phyloP scores from a whole-genome alignment of 2,329 filamentous ascomycete genomes.

The Epichloe gansuensis region DNA sequence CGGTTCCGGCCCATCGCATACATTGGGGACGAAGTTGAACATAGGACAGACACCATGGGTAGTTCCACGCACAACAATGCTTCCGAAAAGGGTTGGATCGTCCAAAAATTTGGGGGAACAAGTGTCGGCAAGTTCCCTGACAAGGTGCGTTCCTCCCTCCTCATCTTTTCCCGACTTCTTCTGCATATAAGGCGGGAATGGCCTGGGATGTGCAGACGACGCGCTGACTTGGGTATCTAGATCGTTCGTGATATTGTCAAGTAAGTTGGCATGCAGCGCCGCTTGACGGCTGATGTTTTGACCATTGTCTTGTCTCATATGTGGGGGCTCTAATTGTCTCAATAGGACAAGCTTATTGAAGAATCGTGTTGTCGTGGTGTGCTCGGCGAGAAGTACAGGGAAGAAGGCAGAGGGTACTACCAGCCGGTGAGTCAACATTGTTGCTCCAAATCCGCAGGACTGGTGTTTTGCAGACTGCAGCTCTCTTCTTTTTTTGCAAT shows the following conservation, averaged over 20 bases:
- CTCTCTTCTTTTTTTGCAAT: not conserved
- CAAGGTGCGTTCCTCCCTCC: constrained; percentile 33
- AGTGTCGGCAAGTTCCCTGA: constrained; percentile 88
- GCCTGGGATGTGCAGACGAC: not conserved
- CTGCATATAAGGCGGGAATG: not conserved
- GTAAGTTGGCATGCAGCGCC: constrained; percentile 15
- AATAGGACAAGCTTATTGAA: constrained; percentile 38
- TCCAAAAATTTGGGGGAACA: constrained; percentile 96
- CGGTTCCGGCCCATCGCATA: constrained; percentile 1
- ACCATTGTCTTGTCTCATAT: not conserved
- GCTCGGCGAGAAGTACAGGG: constrained; percentile 85
- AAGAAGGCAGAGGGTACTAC: constrained; percentile 94
- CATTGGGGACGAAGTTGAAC: not conserved
- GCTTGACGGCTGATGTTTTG: not conserved
- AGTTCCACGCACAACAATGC: constrained; percentile 22
- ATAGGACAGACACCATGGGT: constrained; percentile 15
- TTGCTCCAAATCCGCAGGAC: not conserved
- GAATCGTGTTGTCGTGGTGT: constrained; percentile 80
- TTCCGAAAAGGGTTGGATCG: constrained; percentile 53
- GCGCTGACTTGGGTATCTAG: constrained; percentile 12
- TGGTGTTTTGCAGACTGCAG: not conserved
- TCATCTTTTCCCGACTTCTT: not conserved
- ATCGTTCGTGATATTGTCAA: constrained; percentile 31
- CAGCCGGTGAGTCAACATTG: constrained; percentile 57
- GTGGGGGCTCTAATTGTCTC: not conserved